Evolutionary conservation across 371 early-diverging fungal genomes (phyloP).

Genomic region (Entomophthora muscae): DNA sequence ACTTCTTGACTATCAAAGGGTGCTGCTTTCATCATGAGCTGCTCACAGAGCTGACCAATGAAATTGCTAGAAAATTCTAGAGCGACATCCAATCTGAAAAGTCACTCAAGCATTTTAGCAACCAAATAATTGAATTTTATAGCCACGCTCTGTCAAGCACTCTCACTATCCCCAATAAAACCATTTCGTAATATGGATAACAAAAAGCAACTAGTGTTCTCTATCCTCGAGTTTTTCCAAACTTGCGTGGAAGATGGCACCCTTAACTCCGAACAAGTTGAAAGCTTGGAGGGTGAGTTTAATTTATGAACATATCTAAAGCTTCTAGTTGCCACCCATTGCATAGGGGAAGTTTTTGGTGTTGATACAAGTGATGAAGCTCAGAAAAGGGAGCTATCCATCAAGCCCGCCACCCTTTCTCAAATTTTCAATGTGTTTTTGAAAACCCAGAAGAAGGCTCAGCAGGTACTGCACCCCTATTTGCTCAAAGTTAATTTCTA

Average conservation of each 20-base stretch:
- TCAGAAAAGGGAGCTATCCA: constrained; percentile 44
- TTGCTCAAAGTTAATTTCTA: constrained; percentile 3
- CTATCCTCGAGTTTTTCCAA: constrained; percentile 76
- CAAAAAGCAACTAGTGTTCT: constrained; percentile 64
- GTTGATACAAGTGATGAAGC: constrained; percentile 53
- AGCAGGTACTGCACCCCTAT: constrained; percentile 7
- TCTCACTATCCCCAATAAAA: no score
- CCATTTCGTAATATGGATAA: constrained; percentile 20
- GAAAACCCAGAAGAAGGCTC: constrained; percentile 51
- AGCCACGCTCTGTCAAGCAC: no score
- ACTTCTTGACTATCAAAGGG: no score
- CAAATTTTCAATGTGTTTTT: constrained; percentile 83
- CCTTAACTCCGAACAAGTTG: constrained; percentile 63
- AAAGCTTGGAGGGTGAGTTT: constrained; percentile 69
- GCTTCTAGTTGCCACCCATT: constrained; percentile 66
- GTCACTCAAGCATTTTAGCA: no score
- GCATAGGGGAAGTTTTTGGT: constrained; percentile 85
- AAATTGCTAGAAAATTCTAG: no score
- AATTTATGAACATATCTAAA: constrained; percentile 1
- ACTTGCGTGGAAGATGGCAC: constrained; percentile 57
- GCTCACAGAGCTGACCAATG: no score
- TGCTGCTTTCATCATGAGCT: no score
- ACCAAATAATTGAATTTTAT: no score
- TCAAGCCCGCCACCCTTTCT: constrained; percentile 63
- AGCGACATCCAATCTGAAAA: no score